phyloP scores from a whole-genome alignment of 2,329 filamentous ascomycete genomes.

The Botrytis squamosa region DNA sequence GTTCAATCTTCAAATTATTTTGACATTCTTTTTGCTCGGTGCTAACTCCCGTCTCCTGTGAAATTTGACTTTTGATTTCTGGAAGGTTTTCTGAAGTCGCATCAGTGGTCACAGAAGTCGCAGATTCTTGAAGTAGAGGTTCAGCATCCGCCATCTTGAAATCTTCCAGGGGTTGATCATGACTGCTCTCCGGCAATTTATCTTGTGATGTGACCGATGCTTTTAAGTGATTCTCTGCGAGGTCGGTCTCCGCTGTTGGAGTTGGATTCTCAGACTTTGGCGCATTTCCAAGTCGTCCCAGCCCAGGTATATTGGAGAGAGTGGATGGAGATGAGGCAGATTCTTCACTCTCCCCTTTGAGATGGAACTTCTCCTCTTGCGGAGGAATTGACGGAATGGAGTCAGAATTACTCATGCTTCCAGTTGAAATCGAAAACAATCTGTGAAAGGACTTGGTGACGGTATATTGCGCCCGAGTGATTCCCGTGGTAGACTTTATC shows the following conservation, averaged over 20 bases:
- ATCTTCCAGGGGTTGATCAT: not conserved
- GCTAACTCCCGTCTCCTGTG: not conserved
- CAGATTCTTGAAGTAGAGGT: conserved; percentile 4
- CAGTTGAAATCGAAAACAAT: not conserved
- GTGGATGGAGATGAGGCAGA: not conserved
- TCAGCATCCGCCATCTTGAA: conserved; percentile 9
- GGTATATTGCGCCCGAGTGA: not conserved
- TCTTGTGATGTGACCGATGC: not conserved
- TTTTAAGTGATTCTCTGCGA: not conserved
- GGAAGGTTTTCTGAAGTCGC: not conserved
- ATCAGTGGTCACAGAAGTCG: not conserved
- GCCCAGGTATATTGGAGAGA: conserved; percentile 21
- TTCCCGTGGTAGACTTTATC: not conserved
- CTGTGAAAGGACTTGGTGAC: not conserved
- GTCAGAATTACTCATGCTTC: conserved; percentile 13
- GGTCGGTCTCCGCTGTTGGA: not conserved
- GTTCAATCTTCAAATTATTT: not conserved
- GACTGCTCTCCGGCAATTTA: not conserved
- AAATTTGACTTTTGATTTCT: not conserved
- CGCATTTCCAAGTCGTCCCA: conserved; percentile 22
- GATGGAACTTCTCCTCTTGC: not conserved
- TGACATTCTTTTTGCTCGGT: not conserved
- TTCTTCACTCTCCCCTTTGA: not conserved
- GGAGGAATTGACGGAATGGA: not conserved
- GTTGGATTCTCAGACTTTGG: conserved; percentile 8